These are phyloP conservation scores for Fusarium nisikadoi DNA, from an alignment of 2,329 filamentous ascomycete genomes.

Conservation along the genomic window DNA sequence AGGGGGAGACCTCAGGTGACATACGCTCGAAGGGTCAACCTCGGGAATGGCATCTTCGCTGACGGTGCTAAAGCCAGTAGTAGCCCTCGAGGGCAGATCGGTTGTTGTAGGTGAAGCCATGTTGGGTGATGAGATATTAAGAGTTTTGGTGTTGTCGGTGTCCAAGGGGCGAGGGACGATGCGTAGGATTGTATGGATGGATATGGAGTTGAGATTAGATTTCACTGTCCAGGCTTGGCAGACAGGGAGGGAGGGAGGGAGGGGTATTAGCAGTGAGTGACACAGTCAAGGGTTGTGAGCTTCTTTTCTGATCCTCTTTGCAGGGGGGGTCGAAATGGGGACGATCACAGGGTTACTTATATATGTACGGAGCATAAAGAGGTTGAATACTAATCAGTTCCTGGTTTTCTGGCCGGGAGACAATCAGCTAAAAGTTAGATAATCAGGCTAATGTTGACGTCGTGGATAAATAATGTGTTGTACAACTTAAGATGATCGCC, in stretches of 20 bases:
- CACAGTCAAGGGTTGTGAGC: slow-evolving; percentile 34
- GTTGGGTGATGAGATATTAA: slow-evolving; percentile 1
- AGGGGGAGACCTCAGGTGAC: slow-evolving; percentile 40
- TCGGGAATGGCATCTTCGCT: slow-evolving; percentile 70
- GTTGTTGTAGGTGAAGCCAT: slow-evolving; percentile 49
- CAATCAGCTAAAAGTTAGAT: slow-evolving; percentile 4
- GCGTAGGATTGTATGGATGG: slow-evolving; percentile 10
- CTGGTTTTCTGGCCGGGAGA: background rate
- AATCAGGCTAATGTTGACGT: slow-evolving; percentile 29
- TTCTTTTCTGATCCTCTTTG: slow-evolving; percentile 16
- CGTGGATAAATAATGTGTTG: slow-evolving; percentile 19
- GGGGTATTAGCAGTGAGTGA: slow-evolving; percentile 14
- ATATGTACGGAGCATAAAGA: background rate
- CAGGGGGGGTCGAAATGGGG: slow-evolving; percentile 7
- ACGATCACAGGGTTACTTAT: slow-evolving; percentile 2
- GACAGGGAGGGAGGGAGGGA: slow-evolving; percentile 36
- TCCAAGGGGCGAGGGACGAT: background rate
- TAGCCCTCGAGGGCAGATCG: slow-evolving; percentile 58
- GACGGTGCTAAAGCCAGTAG: slow-evolving; percentile 57
- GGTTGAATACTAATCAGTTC: background rate
- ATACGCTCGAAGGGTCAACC: slow-evolving; percentile 67
- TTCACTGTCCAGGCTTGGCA: slow-evolving; percentile 32
- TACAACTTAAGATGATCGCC: slow-evolving; percentile 14
- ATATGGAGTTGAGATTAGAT: slow-evolving; percentile 21
- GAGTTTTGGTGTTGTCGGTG: background rate